These are phyloP conservation scores for Kandelia obovata DNA, from an alignment of 345 rosid genomes.

Conservation along the genomic window DNA sequence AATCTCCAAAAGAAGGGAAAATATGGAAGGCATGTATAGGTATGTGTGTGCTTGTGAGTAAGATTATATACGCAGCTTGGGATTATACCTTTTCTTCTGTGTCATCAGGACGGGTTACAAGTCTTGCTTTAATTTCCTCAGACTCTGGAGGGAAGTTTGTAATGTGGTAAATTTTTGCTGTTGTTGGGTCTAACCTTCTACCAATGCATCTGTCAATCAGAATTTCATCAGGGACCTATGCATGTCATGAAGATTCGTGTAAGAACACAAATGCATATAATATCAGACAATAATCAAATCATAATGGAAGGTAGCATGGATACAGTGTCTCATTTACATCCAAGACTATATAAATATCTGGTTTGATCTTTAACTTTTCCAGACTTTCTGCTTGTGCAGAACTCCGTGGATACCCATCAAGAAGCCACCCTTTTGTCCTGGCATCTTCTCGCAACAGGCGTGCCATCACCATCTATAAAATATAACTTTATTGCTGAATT, in stretches of 20 bases:
- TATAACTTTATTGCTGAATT: constrained; percentile 8
- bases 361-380: constrained; percentile 61
- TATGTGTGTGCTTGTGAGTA: neutral
- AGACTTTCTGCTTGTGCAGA: constrained; percentile 73
- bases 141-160: constrained; percentile 66
- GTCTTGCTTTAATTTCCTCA: constrained; percentile 71
- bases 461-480: constrained; percentile 57
- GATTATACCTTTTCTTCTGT: constrained; percentile 67
- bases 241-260: constrained; percentile 19
- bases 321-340: constrained; percentile 47
- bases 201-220: constrained; percentile 89
- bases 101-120: constrained; percentile 84
- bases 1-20: neutral
- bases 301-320: neutral
- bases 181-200: constrained; percentile 71
- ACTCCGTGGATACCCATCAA: constrained; percentile 87
- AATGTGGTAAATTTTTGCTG: constrained; percentile 78
- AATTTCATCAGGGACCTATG: constrained; percentile 94
- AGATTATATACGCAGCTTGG: neutral
- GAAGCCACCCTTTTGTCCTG: constrained; percentile 82
- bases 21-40: neutral
- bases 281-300: constrained; percentile 4
- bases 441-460: constrained; percentile 66
- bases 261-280: neutral
- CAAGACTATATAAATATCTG: constrained; percentile 65